Percentiles rank a stretch among this genome's conserved stretches.
Evolutionary conservation across 495 filamentous ascomycete species (phyloP).

Genomic region (Cladorrhinum samala): DNA sequence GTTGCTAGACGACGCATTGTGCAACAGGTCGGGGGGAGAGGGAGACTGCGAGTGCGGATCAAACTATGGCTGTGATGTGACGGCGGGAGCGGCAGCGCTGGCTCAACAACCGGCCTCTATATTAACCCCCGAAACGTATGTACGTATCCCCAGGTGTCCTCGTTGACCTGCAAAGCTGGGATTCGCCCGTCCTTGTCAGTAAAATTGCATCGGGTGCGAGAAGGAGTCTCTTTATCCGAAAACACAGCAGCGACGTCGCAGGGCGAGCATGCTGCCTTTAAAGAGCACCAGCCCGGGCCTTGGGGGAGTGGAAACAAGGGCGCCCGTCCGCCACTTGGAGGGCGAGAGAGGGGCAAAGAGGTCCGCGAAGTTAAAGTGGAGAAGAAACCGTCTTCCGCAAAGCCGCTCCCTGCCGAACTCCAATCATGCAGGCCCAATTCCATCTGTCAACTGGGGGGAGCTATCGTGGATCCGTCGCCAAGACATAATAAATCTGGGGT

Average conservation of each 20-base stretch:
- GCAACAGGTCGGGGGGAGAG: not conserved
- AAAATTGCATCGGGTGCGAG: not conserved
- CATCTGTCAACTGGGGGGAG: conserved; percentile 2
- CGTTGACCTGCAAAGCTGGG: no score
- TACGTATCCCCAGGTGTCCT: no score
- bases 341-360: conserved; percentile 11
- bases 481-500: conserved; percentile 7
- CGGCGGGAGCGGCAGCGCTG: not conserved
- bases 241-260: not conserved
- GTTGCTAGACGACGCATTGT: conserved; percentile 40
- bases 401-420: conserved; percentile 18
- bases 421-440: conserved; percentile 10
- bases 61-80: not conserved
- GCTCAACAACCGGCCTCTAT: conserved; percentile 1
- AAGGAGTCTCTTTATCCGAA: not conserved
- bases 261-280: not conserved
- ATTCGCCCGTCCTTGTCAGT: no score
- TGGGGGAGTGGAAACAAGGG: not conserved
- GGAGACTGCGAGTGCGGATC: not conserved
- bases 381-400: conserved; percentile 6
- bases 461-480: conserved; percentile 2
- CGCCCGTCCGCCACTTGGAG: not conserved
- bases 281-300: not conserved
- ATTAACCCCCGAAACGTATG: conserved; percentile 3
- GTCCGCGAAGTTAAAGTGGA: not conserved